Percentiles rank a stretch among this genome's conserved stretches.
These are phyloP conservation scores for Salvia miltiorrhiza DNA, from an alignment of 257 asterid species.

Conservation along the genomic window DNA sequence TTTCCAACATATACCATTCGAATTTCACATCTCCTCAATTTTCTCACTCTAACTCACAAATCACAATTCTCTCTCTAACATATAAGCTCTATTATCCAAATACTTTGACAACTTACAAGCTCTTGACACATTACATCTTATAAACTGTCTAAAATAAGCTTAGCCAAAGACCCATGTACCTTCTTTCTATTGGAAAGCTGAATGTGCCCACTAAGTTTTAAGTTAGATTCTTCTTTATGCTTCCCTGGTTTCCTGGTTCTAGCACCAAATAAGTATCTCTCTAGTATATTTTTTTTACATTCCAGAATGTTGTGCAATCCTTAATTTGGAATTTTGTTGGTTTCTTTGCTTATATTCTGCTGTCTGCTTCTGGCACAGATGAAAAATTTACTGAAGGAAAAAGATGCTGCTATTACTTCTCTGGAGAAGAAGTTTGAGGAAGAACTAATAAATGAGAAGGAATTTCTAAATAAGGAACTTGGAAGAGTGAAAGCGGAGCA, in stretches of 20 bases:
- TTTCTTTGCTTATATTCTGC: slow-evolving; percentile 17
- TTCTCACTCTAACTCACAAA: too few relatives aligned
- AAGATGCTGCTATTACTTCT: slow-evolving; percentile 44
- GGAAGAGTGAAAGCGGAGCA: slow-evolving; percentile 42
- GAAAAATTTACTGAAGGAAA: slow-evolving; percentile 51
- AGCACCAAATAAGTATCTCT: background rate
- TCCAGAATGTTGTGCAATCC: background rate
- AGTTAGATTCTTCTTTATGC: background rate
- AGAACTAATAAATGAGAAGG: slow-evolving; percentile 56
- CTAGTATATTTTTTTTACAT: background rate
- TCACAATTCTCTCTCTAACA: too few relatives aligned
- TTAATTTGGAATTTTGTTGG: slow-evolving; percentile 4
- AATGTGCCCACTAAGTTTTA: background rate
- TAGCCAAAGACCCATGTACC: background rate
- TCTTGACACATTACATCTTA: too few relatives aligned
- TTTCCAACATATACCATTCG: too few relatives aligned
- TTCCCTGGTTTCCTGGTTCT: background rate
- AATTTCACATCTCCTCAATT: too few relatives aligned
- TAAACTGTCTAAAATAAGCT: too few relatives aligned
- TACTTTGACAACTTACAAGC: too few relatives aligned
- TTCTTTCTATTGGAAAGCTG: background rate
- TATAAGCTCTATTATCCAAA: too few relatives aligned
- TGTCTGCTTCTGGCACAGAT: slow-evolving; percentile 42
- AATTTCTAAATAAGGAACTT: slow-evolving; percentile 38
- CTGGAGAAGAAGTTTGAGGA: slow-evolving; percentile 44